Percentiles rank a stretch among this genome's conserved stretches.
phyloP scores from a whole-genome alignment of 257 asterid genomes.

The Verbena officinalis region DNA sequence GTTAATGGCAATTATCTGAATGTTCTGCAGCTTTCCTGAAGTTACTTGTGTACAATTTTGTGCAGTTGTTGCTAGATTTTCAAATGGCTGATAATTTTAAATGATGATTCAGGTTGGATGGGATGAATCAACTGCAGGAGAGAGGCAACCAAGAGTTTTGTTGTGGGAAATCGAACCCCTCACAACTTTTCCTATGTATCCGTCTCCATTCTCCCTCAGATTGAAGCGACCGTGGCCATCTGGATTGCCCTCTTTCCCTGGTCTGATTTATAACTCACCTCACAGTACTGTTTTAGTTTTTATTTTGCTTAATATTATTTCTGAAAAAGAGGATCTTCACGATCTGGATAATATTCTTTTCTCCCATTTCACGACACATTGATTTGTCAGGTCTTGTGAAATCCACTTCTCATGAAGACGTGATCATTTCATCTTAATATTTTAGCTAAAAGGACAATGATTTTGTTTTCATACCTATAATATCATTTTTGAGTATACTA shows the following conservation, averaged over 20 bases:
- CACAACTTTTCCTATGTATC: conserved; percentile 89
- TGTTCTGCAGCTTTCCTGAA: background rate
- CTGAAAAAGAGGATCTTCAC: background rate
- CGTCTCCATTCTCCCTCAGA: conserved; percentile 74
- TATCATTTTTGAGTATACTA: no score
- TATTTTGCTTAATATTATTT: background rate
- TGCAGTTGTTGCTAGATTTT: conserved; percentile 2
- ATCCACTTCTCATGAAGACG: no score
- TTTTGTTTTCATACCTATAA: no score
- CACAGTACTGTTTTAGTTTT: background rate
- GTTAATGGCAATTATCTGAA: background rate
- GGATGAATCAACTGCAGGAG: conserved; percentile 99
- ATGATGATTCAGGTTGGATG: conserved; percentile 66
- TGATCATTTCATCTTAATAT: no score
- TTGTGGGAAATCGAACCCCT: conserved; percentile 94
- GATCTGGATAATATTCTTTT: no score
- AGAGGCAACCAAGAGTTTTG: conserved; percentile 92
- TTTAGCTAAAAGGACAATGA: no score
- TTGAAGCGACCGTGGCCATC: conserved; percentile 83
- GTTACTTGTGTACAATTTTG: background rate
- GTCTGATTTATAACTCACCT: conserved; percentile 36
- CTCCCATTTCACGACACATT: no score
- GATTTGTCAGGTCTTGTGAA: no score
- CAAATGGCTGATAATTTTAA: conserved; percentile 4
- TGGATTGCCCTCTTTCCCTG: conserved; percentile 62